Evolutionary conservation across 345 rosid species (phyloP).

Genomic region (Psidium friedrichsthalianum): DNA sequence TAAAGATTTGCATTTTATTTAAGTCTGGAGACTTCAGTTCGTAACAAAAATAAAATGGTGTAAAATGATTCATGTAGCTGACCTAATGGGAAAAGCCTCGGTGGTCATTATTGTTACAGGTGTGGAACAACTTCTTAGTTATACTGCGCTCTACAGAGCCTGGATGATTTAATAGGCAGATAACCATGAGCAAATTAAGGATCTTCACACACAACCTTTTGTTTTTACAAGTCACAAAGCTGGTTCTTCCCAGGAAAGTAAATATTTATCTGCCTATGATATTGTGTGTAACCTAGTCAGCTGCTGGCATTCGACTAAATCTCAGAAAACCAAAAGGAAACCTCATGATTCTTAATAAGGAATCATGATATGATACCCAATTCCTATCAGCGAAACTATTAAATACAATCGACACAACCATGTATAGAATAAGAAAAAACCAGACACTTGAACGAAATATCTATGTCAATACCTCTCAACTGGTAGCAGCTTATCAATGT

Average conservation of each 20-base stretch:
- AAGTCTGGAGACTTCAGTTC: background rate
- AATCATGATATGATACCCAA: background rate
- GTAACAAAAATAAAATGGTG: background rate
- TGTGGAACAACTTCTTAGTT: background rate
- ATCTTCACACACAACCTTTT: background rate
- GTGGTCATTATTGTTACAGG: background rate
- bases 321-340: background rate
- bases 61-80: background rate
- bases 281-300: background rate
- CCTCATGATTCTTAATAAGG: background rate
- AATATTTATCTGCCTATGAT: background rate
- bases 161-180: background rate
- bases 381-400: background rate
- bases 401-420: background rate
- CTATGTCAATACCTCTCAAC: background rate
- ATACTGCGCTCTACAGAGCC: background rate
- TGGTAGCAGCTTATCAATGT: background rate
- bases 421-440: background rate
- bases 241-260: background rate
- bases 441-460: background rate
- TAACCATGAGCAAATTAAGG: background rate
- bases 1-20: too few relatives aligned
- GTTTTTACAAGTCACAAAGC: background rate
- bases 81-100: background rate
- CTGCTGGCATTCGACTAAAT: background rate